phyloP scores from a whole-genome alignment of 352 stramenopile genomes.

The Aphanomyces euteiches region DNA sequence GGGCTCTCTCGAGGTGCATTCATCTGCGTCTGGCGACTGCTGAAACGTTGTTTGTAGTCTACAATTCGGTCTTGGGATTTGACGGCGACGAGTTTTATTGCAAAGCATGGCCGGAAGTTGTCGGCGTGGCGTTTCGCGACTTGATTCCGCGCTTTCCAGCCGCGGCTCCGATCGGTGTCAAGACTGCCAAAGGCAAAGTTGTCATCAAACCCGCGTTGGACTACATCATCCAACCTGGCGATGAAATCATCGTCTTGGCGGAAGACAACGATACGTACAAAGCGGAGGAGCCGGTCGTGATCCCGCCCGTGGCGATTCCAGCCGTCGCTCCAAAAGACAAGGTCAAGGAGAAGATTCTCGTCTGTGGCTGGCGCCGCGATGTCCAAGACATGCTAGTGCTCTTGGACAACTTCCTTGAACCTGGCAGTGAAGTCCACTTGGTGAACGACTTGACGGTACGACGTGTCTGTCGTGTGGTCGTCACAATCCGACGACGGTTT shows the following conservation, averaged over 20 bases:
- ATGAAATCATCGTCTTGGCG: conserved; percentile 77
- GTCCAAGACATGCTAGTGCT: conserved; percentile 85
- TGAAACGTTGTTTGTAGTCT: background rate
- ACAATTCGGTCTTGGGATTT: conserved; percentile 64
- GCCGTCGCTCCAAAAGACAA: conserved; percentile 14
- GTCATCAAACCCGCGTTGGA: conserved; percentile 53
- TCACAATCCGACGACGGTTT: background rate
- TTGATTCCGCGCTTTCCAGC: conserved; percentile 73
- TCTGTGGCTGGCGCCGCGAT: conserved; percentile 86
- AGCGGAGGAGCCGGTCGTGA: conserved; percentile 33
- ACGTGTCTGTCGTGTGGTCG: background rate
- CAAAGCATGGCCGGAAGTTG: conserved; percentile 77
- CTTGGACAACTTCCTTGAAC: conserved; percentile 65
- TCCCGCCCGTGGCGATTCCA: background rate
- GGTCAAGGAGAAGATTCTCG: conserved; percentile 63
- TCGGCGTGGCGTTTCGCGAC: conserved; percentile 54
- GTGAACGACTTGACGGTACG: conserved; percentile 55
- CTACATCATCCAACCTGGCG: conserved; percentile 42
- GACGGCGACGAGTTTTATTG: conserved; percentile 88
- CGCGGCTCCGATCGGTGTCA: conserved; percentile 75
- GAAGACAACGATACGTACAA: conserved; percentile 88
- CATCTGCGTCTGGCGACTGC: background rate
- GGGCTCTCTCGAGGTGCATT: conserved; percentile 53
- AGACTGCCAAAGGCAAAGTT: conserved; percentile 51
- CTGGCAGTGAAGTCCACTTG: conserved; percentile 71